Base-by-base conservation (phyloP, 306 rosid genomes). In the Psophocarpus tetragonolobus region DNA sequence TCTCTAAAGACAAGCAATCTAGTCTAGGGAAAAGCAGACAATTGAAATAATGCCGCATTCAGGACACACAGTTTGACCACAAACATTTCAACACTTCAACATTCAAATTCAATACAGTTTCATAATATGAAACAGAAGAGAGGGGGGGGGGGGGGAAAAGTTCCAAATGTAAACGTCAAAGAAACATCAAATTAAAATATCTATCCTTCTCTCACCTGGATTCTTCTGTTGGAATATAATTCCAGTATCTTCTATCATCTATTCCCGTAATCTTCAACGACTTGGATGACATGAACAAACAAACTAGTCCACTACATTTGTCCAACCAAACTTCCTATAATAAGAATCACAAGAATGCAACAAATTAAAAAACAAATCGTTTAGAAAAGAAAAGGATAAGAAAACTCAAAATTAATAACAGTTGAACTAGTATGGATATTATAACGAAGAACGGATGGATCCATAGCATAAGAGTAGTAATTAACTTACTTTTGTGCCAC, bases 171-270 rank as follows among this genome's bases (percentile, higher is more conserved):
- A 35, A 1, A 56, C 48, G 26, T 18, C 64, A n/a, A 77, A 71
- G 32, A 48, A 57, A 39, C 23, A n/a, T 72, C 17, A 36, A 51
- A 26, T 51, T 26, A 61, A 60, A 20, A 73, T 8, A 45, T 21
- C 17, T 12, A n/a, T 15, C 4, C 7, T 53, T 39, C 24, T 23
- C 80, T 86, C 54, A 92, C 98, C 98, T 94, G 74, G 98, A 90
- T 88, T 94, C 97, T 23, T 89, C 89, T 1, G 97, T 87, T 23
- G 95, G 86, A 60, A 94, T 74, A 50, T 77, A 81, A 68, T 48
- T 90, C 98, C 98, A 92, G 56, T 92, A 94, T 88, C 98, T 90
- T 82, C 98, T 87, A 72, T 94, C 98, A 32, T 90, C 91, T 67
- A 94, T 90, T 78, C 97, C 97, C 0, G 97, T 94, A 29, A 94